A percentile compares a stretch with the other conserved stretches of the same genome.
Conservation (phyloP, 805 yeast genomes). For the Danielozyma ontarioensis region DNA sequence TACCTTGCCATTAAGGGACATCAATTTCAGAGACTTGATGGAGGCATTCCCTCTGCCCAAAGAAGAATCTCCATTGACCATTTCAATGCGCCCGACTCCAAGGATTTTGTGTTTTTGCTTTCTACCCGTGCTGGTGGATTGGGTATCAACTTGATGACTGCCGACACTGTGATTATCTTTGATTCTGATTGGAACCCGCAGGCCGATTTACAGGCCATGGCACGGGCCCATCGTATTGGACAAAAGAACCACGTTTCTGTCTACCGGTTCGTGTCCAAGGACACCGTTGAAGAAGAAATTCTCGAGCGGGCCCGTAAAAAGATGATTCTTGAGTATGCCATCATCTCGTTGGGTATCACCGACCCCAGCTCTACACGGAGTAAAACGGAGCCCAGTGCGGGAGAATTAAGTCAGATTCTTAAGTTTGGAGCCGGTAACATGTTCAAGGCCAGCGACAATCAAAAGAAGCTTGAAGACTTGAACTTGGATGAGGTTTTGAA, state of each 20-base stretch:
- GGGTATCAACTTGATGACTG: slow-evolving; percentile 98
- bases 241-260: slow-evolving; percentile 98
- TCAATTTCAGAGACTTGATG: slow-evolving; percentile 89
- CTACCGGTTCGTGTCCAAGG: slow-evolving; percentile 94
- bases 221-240: slow-evolving; percentile 99
- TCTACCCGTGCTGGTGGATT: slow-evolving; percentile 98
- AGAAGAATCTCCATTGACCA: slow-evolving; percentile 95
- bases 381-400: slow-evolving; percentile 70
- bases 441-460: slow-evolving; percentile 95
- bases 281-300: slow-evolving; percentile 96
- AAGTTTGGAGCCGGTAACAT: slow-evolving; percentile 98
- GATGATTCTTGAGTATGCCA: slow-evolving; percentile 97
- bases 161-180: slow-evolving; percentile 96
- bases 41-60: slow-evolving; percentile 92
- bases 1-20: slow-evolving; percentile 82
- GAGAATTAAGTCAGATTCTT: slow-evolving; percentile 86
- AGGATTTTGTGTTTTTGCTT: slow-evolving; percentile 83
- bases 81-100: slow-evolving; percentile 88
- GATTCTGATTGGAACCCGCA: slow-evolving; percentile 99
- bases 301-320: slow-evolving; percentile 94
- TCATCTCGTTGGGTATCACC: slow-evolving; percentile 91
- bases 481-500: slow-evolving; percentile 92
- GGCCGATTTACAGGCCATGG: slow-evolving; percentile 99
- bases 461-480: slow-evolving; percentile 90
- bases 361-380: slow-evolving; percentile 56